Evolutionary conservation across 75 land plant genomes (phyloP).

Genomic region (Picea glauca): DNA sequence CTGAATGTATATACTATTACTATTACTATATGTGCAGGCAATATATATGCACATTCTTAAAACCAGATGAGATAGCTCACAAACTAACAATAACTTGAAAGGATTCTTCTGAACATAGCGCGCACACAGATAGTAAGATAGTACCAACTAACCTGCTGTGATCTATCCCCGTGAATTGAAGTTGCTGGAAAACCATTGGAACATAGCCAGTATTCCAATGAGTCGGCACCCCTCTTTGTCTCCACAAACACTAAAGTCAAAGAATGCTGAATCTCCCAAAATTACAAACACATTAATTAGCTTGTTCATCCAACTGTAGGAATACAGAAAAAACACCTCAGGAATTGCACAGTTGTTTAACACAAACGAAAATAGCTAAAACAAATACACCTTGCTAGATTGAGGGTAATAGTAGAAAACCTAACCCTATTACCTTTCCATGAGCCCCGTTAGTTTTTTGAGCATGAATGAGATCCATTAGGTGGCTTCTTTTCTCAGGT

Average conservation of each 20-base stretch:
- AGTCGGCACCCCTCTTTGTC: conserved; percentile 74
- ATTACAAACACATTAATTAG: background rate
- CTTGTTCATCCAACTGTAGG: background rate
- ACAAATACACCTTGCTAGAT: no score
- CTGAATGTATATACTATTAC: background rate
- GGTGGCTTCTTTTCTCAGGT: conserved; percentile 41
- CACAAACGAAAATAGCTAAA: no score
- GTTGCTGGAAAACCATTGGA: conserved; percentile 39
- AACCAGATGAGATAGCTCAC: background rate
- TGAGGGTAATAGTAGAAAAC: no score
- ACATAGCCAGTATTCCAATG: conserved; percentile 40
- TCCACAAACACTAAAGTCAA: conserved; percentile 63
- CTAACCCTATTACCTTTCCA: conserved; percentile 23
- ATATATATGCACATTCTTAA: background rate
- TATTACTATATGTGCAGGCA: no score
- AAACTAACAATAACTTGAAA: background rate
- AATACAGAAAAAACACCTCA: background rate
- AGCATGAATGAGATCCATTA: conserved; percentile 48
- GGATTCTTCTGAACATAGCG: background rate
- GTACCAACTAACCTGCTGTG: conserved; percentile 34
- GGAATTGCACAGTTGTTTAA: background rate
- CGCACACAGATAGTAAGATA: background rate
- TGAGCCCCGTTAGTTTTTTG: conserved; percentile 29
- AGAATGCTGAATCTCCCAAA: conserved; percentile 19
- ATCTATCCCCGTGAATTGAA: conserved; percentile 51